Evolutionary conservation across 2,329 filamentous ascomycete genomes (phyloP), one percentile per base, ranked within the genome.

Genomic region (Aspergillus melleus): DNA sequence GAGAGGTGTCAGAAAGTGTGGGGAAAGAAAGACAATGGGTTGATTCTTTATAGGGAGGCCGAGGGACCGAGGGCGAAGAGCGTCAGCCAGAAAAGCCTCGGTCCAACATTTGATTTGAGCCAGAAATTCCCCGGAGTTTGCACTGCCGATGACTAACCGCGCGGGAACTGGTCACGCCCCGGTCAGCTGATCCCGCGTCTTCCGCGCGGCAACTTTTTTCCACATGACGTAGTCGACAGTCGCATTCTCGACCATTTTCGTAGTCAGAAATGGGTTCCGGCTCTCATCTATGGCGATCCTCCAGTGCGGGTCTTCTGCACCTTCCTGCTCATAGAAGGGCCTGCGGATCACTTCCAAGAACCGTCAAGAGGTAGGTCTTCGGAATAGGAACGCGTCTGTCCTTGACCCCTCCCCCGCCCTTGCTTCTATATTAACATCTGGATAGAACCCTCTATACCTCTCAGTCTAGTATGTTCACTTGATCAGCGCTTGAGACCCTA

Each of bases 321-420:
- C 44, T 47, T 24, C 44, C 22, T 22, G n/a, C 4, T 49, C n/a
- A 56, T 36, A 22, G 29, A 54, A 36, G 42, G 22, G 19, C 9
- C 58, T 51, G 24, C 32, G 58, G 54, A 47, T 57, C 49, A 24
- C 62, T 57, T 54, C 51, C 47, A 22, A 61, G 56, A 44, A 57
- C 52, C 44, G 29, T 49, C 24, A 57, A 57, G 58, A 68, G 66
- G 67, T 61, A 68, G 56, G 59, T 66, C 61, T 19, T 55, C 22
- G 30, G 52, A 51, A 22, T 16, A 24, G 19, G 44, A 20, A 47
- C 44, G 20, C 26, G 51, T 57, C 51, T 22, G 58, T 55, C 52
- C 20, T 46, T 49, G 14, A 16, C 22, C 24, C 32, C 11, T 16
- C 32, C 32, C 14, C 14, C 44, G 10, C 46, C 55, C 30, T 36